These are phyloP conservation scores for Fusarium irregulare DNA, from an alignment of 2,329 filamentous ascomycete species.

Conservation along the genomic window DNA sequence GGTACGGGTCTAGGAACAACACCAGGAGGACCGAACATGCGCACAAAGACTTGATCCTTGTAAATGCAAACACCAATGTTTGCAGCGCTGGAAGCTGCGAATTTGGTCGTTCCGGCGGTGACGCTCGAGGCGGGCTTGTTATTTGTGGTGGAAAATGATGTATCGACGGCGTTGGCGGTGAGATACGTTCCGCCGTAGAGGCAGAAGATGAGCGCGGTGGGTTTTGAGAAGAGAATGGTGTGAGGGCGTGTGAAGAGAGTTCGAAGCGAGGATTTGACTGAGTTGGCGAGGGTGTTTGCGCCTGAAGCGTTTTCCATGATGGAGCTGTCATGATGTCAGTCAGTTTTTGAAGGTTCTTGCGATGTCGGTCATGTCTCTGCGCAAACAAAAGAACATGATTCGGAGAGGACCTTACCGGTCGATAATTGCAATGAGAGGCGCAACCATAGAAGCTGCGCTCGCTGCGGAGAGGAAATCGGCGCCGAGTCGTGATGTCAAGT, in stretches of 20 bases:
- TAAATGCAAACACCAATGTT: constrained; percentile 89
- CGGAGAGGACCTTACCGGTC: constrained; percentile 70
- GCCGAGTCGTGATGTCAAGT: constrained; percentile 73
- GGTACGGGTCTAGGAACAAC: constrained; percentile 69
- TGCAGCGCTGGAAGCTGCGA: constrained; percentile 80
- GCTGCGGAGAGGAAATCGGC: constrained; percentile 77
- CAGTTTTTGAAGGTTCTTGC: constrained; percentile 14
- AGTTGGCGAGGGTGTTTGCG: constrained; percentile 67
- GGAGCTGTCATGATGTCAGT: constrained; percentile 59
- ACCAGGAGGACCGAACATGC: constrained; percentile 77
- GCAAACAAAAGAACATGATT: background rate
- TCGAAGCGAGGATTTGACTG: constrained; percentile 68
- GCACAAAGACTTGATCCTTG: constrained; percentile 88
- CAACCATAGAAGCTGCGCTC: constrained; percentile 79
- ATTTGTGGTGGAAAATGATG: constrained; percentile 72
- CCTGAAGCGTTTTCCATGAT: constrained; percentile 88
- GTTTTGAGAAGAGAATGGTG: constrained; percentile 69
- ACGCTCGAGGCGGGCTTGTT: constrained; percentile 69
- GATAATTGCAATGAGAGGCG: constrained; percentile 87
- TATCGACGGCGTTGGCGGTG: constrained; percentile 89
- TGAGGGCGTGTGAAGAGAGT: constrained; percentile 71
- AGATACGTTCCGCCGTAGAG: constrained; percentile 92
- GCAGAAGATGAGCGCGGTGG: constrained; percentile 75
- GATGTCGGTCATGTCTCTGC: constrained; percentile 7
- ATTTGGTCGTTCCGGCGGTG: constrained; percentile 82